phyloP scores from a whole-genome alignment of 2,329 filamentous ascomycete genomes.

The Sordariomycetes sp. region DNA sequence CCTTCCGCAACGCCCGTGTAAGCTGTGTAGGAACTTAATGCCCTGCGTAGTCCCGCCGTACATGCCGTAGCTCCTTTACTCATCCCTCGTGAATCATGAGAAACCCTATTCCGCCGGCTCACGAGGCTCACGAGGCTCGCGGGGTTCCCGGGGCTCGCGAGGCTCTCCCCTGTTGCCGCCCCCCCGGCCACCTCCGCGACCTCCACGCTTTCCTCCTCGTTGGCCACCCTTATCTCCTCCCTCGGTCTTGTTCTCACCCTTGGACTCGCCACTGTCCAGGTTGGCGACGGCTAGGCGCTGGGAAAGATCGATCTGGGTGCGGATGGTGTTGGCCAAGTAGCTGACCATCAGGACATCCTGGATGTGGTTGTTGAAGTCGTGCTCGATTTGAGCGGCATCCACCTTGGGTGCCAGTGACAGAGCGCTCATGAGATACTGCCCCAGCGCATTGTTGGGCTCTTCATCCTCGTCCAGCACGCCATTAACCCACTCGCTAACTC shows the following conservation, averaged over 20 bases:
- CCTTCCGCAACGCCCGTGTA: slow-evolving; percentile 28
- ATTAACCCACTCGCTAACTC: slow-evolving; percentile 85
- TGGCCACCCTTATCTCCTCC: slow-evolving; percentile 35
- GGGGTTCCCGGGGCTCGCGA: slow-evolving; percentile 31
- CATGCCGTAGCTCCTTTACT: too few species aligned
- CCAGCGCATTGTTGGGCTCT: slow-evolving; percentile 80
- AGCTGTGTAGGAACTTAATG: slow-evolving; percentile 21
- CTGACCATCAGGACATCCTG: slow-evolving; percentile 98
- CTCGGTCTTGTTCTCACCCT: slow-evolving; percentile 37
- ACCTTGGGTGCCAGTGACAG: slow-evolving; percentile 93
- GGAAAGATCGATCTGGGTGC: slow-evolving; percentile 96
- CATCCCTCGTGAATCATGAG: background rate
- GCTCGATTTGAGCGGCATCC: slow-evolving; percentile 79
- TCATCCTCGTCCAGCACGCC: slow-evolving; percentile 90
- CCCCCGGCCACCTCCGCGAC: slow-evolving; percentile 40
- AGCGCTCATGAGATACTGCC: slow-evolving; percentile 91
- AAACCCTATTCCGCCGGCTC: slow-evolving; percentile 21
- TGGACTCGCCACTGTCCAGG: slow-evolving; percentile 42
- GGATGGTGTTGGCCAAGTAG: slow-evolving; percentile 96
- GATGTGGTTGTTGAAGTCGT: slow-evolving; percentile 99
- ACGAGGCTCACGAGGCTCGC: slow-evolving; percentile 25
- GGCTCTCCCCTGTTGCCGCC: slow-evolving; percentile 43
- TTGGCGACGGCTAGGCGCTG: slow-evolving; percentile 83
- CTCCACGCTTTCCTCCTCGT: slow-evolving; percentile 37
- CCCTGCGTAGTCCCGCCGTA: slow-evolving; percentile 15